A percentile compares a stretch with the other conserved stretches of the same genome.
phyloP scores from a whole-genome alignment of 2,329 filamentous ascomycete species.

The Orbilia quercus region DNA sequence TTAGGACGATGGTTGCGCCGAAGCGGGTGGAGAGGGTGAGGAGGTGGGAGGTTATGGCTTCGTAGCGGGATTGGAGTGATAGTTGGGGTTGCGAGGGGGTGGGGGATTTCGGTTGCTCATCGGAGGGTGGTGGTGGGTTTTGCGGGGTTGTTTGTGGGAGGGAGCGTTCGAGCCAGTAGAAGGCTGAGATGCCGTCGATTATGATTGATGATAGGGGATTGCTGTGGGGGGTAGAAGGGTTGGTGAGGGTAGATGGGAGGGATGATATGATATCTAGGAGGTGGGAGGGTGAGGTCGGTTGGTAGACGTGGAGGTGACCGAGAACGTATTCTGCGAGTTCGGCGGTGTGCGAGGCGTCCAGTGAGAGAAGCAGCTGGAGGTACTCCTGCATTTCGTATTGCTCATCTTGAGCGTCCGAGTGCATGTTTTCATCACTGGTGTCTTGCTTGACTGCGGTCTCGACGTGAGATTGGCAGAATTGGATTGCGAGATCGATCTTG shows the following conservation, averaged over 20 bases:
- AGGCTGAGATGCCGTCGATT: constrained; percentile 56
- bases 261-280: constrained; percentile 42
- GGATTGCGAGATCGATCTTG: constrained; percentile 17
- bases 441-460: background rate
- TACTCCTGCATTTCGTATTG: constrained; percentile 29
- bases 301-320: constrained; percentile 39
- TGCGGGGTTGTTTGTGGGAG: constrained; percentile 6
- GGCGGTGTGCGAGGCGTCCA: constrained; percentile 22
- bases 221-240: constrained; percentile 32
- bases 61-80: constrained; percentile 38
- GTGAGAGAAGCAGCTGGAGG: constrained; percentile 17
- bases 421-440: constrained; percentile 5
- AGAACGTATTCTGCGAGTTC: constrained; percentile 36
- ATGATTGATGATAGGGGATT: constrained; percentile 33
- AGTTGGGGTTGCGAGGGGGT: background rate
- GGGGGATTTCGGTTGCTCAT: background rate
- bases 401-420: constrained; percentile 7
- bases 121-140: background rate
- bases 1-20: constrained; percentile 36
- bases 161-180: constrained; percentile 55
- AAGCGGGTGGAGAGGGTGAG: constrained; percentile 27
- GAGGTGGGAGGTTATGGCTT: constrained; percentile 27
- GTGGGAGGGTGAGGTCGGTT: constrained; percentile 30
- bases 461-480: constrained; percentile 40
- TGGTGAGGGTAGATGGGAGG: constrained; percentile 31